phyloP scores from a whole-genome alignment of 2,329 filamentous ascomycete genomes.

The Exophiala bonariae region DNA sequence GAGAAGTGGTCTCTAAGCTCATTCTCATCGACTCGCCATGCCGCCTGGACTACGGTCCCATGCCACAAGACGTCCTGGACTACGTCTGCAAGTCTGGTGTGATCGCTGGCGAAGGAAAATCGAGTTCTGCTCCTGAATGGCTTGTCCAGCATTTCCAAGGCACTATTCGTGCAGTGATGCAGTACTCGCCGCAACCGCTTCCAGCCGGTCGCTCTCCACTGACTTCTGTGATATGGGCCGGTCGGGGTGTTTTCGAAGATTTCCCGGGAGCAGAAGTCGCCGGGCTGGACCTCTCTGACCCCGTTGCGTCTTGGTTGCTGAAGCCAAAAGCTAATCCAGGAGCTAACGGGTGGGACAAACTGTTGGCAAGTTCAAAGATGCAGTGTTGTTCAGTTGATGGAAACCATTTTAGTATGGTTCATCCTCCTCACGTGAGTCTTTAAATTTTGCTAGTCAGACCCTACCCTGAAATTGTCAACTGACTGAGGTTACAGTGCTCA shows the following conservation, averaged over 20 bases:
- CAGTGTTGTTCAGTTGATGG: neutral
- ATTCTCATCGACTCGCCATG: slow-evolving; percentile 68
- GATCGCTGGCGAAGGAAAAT: neutral
- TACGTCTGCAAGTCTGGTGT: neutral
- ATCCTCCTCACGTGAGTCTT: too few relatives aligned
- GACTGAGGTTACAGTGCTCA: too few relatives aligned
- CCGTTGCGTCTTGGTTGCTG: neutral
- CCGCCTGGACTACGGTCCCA: slow-evolving; percentile 38
- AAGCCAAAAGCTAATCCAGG: slow-evolving; percentile 1
- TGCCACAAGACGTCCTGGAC: slow-evolving; percentile 30
- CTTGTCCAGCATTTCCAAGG: slow-evolving; percentile 14
- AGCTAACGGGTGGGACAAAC: slow-evolving; percentile 5
- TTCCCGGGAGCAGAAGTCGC: slow-evolving; percentile 3
- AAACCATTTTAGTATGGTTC: slow-evolving; percentile 12
- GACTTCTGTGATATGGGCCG: slow-evolving; percentile 13
- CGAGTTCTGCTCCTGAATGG: slow-evolving; percentile 5
- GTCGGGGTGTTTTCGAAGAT: slow-evolving; percentile 7
- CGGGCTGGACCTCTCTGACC: neutral
- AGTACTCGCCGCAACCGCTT: slow-evolving; percentile 14
- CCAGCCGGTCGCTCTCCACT: neutral
- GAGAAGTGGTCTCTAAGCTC: slow-evolving; percentile 60
- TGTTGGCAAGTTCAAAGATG: slow-evolving; percentile 5
- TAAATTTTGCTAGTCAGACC: too few relatives aligned
- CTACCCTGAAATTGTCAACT: too few relatives aligned
- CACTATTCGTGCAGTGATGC: slow-evolving; percentile 7